These are phyloP conservation scores for Phytophthora boehmeriae DNA, from an alignment of 352 stramenopile genomes.

Conservation along the genomic window DNA sequence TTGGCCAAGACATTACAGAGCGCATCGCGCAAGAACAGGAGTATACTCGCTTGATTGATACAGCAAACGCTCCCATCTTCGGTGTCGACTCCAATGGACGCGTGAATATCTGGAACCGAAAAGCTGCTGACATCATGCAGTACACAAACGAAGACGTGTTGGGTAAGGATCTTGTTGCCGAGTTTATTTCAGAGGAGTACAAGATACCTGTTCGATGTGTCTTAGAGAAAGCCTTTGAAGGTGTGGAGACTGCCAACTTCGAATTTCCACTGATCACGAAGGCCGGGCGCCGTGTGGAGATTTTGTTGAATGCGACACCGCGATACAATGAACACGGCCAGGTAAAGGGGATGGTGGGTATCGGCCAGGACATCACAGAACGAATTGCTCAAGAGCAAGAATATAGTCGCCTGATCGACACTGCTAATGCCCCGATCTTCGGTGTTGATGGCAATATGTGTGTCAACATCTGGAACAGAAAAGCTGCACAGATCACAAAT, in stretches of 20 bases:
- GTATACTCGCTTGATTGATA: slow-evolving; percentile 70
- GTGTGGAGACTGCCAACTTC: slow-evolving; percentile 58
- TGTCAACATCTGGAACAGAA: slow-evolving; percentile 92
- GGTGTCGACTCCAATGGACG: slow-evolving; percentile 60
- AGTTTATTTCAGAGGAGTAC: slow-evolving; percentile 73
- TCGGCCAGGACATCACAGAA: slow-evolving; percentile 75
- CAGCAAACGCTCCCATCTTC: slow-evolving; percentile 73
- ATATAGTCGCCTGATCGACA: slow-evolving; percentile 86
- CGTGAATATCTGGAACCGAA: slow-evolving; percentile 88
- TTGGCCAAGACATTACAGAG: slow-evolving; percentile 69
- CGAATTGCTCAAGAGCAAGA: slow-evolving; percentile 69
- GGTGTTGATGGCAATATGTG: slow-evolving; percentile 64
- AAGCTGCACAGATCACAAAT: slow-evolving; percentile 89
- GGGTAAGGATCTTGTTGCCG: slow-evolving; percentile 69
- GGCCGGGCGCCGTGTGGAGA: slow-evolving; percentile 49
- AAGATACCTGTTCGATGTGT: slow-evolving; percentile 36
- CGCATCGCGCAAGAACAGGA: slow-evolving; percentile 61
- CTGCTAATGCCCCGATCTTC: slow-evolving; percentile 72
- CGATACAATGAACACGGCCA: slow-evolving; percentile 65
- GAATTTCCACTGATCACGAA: slow-evolving; percentile 75
- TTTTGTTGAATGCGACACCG: slow-evolving; percentile 61
- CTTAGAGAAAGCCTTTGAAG: slow-evolving; percentile 46
- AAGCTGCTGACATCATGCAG: slow-evolving; percentile 83
- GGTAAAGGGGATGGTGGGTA: slow-evolving; percentile 80
- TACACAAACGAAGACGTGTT: slow-evolving; percentile 87